These are phyloP conservation scores for Sodiomyces alkalinus DNA, from an alignment of 2,329 filamentous ascomycete species.

Conservation along the genomic window DNA sequence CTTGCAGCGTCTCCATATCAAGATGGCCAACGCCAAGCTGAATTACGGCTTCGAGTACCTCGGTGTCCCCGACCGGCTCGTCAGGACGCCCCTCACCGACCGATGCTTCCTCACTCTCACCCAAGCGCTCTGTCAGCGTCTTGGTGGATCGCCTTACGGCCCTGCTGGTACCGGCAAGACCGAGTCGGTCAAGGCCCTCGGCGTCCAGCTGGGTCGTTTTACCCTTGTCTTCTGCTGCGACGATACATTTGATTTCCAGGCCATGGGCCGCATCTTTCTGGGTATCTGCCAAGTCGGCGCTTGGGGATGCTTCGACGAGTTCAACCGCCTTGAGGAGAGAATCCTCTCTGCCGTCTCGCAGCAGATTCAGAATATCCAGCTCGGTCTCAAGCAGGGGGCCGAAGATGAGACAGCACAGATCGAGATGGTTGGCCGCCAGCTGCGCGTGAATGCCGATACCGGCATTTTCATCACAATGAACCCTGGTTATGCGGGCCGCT, in stretches of 20 bases:
- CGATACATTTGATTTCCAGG: conserved; percentile 98
- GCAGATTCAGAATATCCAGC: conserved; percentile 98
- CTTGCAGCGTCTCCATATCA: conserved; percentile 69
- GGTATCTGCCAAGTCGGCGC: conserved; percentile 98
- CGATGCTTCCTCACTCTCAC: conserved; percentile 97
- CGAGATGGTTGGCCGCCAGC: conserved; percentile 80
- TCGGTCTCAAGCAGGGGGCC: conserved; percentile 74
- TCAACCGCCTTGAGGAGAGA: conserved; percentile 95
- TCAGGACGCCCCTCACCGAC: conserved; percentile 91
- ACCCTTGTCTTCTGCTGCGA: conserved; percentile 99
- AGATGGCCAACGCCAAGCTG: conserved; percentile 92
- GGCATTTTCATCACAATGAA: conserved; percentile 99
- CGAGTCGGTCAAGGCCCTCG: conserved; percentile 95
- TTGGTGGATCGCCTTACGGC: conserved; percentile 93
- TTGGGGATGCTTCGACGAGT: conserved; percentile 99
- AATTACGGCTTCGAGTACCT: conserved; percentile 98
- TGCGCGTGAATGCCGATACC: conserved; percentile 81
- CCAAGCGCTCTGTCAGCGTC: conserved; percentile 83
- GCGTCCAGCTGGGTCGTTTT: conserved; percentile 90
- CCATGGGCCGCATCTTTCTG: conserved; percentile 98
- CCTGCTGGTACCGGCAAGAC: conserved; percentile 98
- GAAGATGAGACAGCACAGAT: conserved; percentile 79
- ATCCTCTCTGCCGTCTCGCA: conserved; percentile 97
- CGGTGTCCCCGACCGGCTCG: conserved; percentile 87
- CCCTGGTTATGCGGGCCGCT: conserved; percentile 93